Percentiles rank a stretch among this genome's conserved stretches.
These are phyloP conservation scores for Pseudogymnoascus sp. DNA, from an alignment of 2,329 filamentous ascomycete species.

Conservation along the genomic window DNA sequence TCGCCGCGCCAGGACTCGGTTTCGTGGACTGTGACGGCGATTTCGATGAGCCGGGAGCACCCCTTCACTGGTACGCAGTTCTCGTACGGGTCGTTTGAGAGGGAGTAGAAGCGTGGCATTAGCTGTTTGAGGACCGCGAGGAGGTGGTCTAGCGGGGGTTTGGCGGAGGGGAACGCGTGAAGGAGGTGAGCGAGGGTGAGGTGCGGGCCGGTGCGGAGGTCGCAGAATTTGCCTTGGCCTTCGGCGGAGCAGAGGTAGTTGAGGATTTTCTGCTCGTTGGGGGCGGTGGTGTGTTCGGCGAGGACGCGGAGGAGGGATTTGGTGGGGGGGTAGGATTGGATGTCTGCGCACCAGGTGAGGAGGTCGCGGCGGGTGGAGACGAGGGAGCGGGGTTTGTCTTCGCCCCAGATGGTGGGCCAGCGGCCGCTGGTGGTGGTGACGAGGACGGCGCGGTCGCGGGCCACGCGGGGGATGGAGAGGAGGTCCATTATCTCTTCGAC, in stretches of 20 bases:
- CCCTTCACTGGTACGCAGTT: conserved; percentile 23
- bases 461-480: conserved; percentile 69
- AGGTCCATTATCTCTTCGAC: conserved; percentile 81
- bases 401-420: conserved; percentile 98
- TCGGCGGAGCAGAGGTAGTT: conserved; percentile 79
- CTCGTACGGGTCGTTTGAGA: conserved; percentile 90
- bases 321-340: conserved; percentile 85
- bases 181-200: conserved; percentile 80
- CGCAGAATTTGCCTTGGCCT: conserved; percentile 87
- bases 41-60: conserved; percentile 76
- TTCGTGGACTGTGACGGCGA: conserved; percentile 95
- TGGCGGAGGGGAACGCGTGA: conserved; percentile 82
- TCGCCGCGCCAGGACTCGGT: conserved; percentile 67
- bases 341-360: conserved; percentile 91
- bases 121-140: conserved; percentile 74
- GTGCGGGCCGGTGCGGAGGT: conserved; percentile 82
- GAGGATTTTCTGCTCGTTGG: conserved; percentile 82
- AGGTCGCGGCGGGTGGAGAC: conserved; percentile 83
- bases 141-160: conserved; percentile 75
- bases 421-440: conserved; percentile 72
- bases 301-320: conserved; percentile 79
- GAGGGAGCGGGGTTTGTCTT: conserved; percentile 76
- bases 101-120: conserved; percentile 97
- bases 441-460: conserved; percentile 74
- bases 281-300: conserved; percentile 71